phyloP scores from a whole-genome alignment of 768 basidiomycete species.

The Ramaria sp. region DNA sequence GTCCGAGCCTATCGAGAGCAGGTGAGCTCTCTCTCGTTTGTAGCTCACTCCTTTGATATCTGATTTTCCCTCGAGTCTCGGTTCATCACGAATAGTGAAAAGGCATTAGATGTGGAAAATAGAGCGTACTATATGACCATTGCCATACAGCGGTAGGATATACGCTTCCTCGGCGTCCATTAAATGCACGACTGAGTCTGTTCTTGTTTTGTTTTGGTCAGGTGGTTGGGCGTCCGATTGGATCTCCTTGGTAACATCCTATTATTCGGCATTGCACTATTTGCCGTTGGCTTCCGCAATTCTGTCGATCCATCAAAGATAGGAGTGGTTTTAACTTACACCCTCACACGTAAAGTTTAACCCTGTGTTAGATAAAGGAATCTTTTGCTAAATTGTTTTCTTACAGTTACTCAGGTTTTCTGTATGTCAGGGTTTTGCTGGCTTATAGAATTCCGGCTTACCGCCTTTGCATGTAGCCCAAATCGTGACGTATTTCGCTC shows the following conservation, averaged over 20 bases:
- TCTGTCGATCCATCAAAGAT: constrained; percentile 48
- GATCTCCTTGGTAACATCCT: constrained; percentile 60
- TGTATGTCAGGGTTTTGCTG: constrained; percentile 9
- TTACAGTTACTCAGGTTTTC: constrained; percentile 12
- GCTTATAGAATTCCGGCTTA: background rate
- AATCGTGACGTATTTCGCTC: constrained; percentile 44
- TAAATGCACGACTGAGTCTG: constrained; percentile 2
- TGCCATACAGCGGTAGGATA: constrained; percentile 38
- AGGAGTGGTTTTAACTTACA: constrained; percentile 50
- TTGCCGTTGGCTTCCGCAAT: constrained; percentile 50
- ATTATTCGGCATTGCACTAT: constrained; percentile 57
- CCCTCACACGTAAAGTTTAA: constrained; percentile 20
- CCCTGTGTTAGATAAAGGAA: constrained; percentile 17
- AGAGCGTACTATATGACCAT: constrained; percentile 56
- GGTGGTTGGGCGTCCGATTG: constrained; percentile 50
- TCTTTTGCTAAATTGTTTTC: constrained; percentile 6
- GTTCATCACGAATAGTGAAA: constrained; percentile 38
- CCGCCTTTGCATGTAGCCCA: constrained; percentile 14
- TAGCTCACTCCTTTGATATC: background rate
- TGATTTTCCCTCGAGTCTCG: constrained; percentile 24
- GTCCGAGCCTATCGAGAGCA: constrained; percentile 50
- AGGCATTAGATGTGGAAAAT: constrained; percentile 47
- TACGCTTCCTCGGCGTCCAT: background rate
- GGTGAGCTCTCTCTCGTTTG: constrained; percentile 21
- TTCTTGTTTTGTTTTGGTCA: constrained; percentile 11